Conservation (phyloP, 495 filamentous ascomycete species). For the Podospora australis region DNA sequence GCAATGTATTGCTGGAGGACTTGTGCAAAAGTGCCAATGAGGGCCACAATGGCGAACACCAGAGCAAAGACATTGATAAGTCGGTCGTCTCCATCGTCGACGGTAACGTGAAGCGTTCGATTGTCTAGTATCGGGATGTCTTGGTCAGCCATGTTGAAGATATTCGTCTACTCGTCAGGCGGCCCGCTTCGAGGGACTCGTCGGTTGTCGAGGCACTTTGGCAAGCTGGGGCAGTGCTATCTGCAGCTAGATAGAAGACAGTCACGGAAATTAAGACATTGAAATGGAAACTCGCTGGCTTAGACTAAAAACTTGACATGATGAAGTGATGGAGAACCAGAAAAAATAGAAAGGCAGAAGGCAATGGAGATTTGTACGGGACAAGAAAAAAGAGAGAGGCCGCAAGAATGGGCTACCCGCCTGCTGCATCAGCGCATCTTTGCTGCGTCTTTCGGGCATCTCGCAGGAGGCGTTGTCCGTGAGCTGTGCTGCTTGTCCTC, state of each 20-base stretch:
- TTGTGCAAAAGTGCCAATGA: constrained; percentile 34
- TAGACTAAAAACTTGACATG: background rate
- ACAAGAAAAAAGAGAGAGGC: background rate
- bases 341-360: background rate
- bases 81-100: constrained; percentile 2
- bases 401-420: no score
- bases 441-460: constrained; percentile 3
- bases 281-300: no score
- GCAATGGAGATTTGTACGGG: background rate
- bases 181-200: background rate
- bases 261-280: no score
- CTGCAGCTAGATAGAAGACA: no score
- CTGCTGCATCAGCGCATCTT: background rate
- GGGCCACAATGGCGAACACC: constrained; percentile 31
- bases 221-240: no score
- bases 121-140: constrained; percentile 9
- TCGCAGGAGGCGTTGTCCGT: background rate
- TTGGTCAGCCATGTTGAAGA: background rate
- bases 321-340: background rate
- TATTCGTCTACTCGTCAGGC: background rate
- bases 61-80: constrained; percentile 25
- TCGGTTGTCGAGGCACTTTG: background rate
- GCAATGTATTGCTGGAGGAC: constrained; percentile 40
- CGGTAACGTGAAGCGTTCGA: background rate
- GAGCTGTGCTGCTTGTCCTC: no score